Percentiles rank a stretch among this genome's conserved stretches.
Evolutionary conservation across 1,284 basidiomycete species (phyloP).

Genomic region (Acaromyces ingoldii): DNA sequence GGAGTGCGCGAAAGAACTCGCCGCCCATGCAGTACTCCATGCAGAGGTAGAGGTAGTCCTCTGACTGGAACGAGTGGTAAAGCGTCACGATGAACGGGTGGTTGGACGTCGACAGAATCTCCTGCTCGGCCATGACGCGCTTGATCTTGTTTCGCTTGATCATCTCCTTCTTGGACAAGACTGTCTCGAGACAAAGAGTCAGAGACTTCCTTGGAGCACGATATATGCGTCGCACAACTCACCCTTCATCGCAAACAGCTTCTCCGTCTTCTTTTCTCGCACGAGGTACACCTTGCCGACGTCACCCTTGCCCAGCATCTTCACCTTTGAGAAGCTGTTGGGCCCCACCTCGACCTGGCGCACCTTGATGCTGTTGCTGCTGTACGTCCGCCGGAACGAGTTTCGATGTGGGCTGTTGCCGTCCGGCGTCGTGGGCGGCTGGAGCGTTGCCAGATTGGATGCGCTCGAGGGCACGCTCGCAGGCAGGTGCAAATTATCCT

Average conservation of each 20-base stretch:
- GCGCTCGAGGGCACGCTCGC: constrained; percentile 54
- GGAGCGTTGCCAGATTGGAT: constrained; percentile 24
- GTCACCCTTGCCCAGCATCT: constrained; percentile 51
- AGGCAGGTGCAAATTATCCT: constrained; percentile 54
- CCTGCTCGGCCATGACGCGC: constrained; percentile 49
- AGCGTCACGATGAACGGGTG: constrained; percentile 51
- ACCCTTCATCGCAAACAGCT: constrained; percentile 48
- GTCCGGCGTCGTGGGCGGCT: constrained; percentile 47
- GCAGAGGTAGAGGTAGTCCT: constrained; percentile 49
- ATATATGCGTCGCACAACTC: background rate
- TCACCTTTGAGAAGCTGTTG: constrained; percentile 46
- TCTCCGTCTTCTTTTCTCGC: constrained; percentile 39
- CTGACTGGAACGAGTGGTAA: constrained; percentile 50
- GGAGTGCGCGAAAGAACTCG: constrained; percentile 86
- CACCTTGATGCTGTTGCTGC: constrained; percentile 95
- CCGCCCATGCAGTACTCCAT: constrained; percentile 90
- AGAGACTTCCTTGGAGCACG: background rate
- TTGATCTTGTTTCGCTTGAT: constrained; percentile 51
- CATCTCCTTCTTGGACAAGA: constrained; percentile 50
- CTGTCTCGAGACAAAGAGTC: constrained; percentile 7
- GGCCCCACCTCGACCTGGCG: constrained; percentile 53
- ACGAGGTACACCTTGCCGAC: constrained; percentile 50
- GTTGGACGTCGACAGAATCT: constrained; percentile 46
- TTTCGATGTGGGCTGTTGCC: constrained; percentile 53
- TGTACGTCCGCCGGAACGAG: constrained; percentile 85